Base-by-base conservation (phyloP, 331 rosid species). In the Dryas integrifolia region DNA sequence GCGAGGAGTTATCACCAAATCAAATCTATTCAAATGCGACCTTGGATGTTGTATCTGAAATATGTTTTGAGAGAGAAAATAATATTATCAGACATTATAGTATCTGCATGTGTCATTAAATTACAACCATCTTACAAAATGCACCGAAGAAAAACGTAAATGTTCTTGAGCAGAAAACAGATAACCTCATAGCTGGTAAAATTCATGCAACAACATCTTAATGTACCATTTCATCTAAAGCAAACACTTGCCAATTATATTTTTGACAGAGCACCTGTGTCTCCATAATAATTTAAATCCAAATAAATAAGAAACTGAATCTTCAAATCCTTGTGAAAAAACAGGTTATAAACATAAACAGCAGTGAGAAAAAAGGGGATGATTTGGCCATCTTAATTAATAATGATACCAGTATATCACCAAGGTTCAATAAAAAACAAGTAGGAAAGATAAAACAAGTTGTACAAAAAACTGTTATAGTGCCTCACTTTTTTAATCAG, bases 11-110 rank as follows among this genome's bases (percentile, higher is more conserved):
- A 91, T 77, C 60, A 94, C 96, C 85, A 95, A 82, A 80, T 95
- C 98, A 86, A 91, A 95, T 86, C 96, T 85, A 79, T 82, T 74
- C 67, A 95, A 79, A 70, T 59, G 72, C 5, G 80, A 82, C 80
- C 98, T 86, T 35, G 97, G 98, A 83, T 91, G 98, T 77, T 95
- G 97, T 85, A 95, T 89, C 96, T 94, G 96, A 75, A 84, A 79
- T 48, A 73, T 16, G 53, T 57, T 52, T n/a, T 53, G 59, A 71
- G 57, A 65, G 44, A 56, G 14, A 57, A 81, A 72, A 69, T 49
- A 61, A 77, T 58, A 79, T 61, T 75, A 74, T 69, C 59, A 11
- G 67, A 75, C 40, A 77, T 50, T 6, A 21, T 14, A 63, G 62
- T 18, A 15, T 35, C 57, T 59, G 41, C 69, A 57, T 53, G 55